These are phyloP conservation scores for Pouteria campechiana DNA, from an alignment of 179 eudicot genomes.

Conservation along the genomic window DNA sequence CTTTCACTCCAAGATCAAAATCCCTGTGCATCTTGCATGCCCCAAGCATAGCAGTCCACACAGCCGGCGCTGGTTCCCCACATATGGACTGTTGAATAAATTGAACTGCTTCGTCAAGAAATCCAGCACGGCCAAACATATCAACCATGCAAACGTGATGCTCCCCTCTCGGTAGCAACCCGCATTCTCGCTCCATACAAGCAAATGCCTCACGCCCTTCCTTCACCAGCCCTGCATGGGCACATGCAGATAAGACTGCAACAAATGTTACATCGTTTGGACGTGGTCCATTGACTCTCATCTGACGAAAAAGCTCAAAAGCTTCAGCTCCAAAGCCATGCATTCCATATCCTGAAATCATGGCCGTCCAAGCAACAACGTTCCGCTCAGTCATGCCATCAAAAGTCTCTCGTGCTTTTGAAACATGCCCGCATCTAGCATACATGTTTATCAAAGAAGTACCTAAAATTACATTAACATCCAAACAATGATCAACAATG, in stretches of 20 bases:
- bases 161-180: conserved; percentile 14
- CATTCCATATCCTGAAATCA: conserved; percentile 27
- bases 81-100: conserved; percentile 3
- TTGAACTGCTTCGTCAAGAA: conserved; percentile 20
- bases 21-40: conserved; percentile 34
- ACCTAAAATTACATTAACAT: conserved; percentile 14
- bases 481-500: conserved; percentile 1
- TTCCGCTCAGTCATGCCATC: conserved; percentile 13
- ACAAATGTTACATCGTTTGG: conserved; percentile 29
- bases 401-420: conserved; percentile 20
- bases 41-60: conserved; percentile 31
- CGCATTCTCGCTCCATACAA: conserved; percentile 12
- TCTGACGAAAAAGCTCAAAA: conserved; percentile 14
- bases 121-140: conserved; percentile 35
- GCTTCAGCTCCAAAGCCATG: conserved; percentile 29
- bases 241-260: conserved; percentile 29
- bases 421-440: conserved; percentile 26
- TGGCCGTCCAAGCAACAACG: conserved; percentile 29
- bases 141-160: conserved; percentile 36
- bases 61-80: conserved; percentile 13
- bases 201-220: conserved; percentile 19
- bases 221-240: conserved; percentile 22
- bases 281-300: conserved; percentile 15
- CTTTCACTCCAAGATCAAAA: conserved; percentile 20
- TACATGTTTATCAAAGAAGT: conserved; percentile 24